phyloP scores from a whole-genome alignment of 768 basidiomycete species.

The Tricholoma terreum region DNA sequence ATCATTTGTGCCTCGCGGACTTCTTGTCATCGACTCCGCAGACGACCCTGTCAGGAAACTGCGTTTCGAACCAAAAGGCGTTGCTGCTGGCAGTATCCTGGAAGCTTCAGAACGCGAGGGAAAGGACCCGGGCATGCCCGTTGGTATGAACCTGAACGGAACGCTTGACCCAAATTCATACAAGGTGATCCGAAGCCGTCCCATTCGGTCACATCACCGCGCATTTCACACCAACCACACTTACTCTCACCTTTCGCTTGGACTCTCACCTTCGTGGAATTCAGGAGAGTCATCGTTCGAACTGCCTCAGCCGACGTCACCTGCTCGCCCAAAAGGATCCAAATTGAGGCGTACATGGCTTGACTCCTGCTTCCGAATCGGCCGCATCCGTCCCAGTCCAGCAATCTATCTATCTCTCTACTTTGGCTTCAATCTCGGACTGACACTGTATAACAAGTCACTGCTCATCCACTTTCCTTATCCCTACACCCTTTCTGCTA shows the following conservation, averaged over 20 bases:
- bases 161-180: not conserved
- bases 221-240: constrained; percentile 7
- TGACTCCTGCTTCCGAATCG: constrained; percentile 3
- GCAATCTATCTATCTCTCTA: constrained; percentile 56
- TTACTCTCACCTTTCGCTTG: not conserved
- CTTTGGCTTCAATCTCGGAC: constrained; percentile 85
- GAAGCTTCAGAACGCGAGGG: not conserved
- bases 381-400: constrained; percentile 11
- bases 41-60: not conserved
- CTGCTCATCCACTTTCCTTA: constrained; percentile 92
- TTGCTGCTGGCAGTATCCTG: not conserved
- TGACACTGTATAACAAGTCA: constrained; percentile 95
- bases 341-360: constrained; percentile 7
- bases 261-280: constrained; percentile 1
- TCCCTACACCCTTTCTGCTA: constrained; percentile 90
- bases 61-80: not conserved
- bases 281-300: constrained; percentile 5
- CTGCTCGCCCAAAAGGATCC: constrained; percentile 9
- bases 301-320: constrained; percentile 15
- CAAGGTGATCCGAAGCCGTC: constrained; percentile 11
- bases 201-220: constrained; percentile 7
- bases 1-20: constrained; percentile 8
- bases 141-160: constrained; percentile 2
- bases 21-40: not conserved
- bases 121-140: not conserved